phyloP scores from a whole-genome alignment of 1,284 basidiomycete genomes.

The Phlebopus sp. region DNA sequence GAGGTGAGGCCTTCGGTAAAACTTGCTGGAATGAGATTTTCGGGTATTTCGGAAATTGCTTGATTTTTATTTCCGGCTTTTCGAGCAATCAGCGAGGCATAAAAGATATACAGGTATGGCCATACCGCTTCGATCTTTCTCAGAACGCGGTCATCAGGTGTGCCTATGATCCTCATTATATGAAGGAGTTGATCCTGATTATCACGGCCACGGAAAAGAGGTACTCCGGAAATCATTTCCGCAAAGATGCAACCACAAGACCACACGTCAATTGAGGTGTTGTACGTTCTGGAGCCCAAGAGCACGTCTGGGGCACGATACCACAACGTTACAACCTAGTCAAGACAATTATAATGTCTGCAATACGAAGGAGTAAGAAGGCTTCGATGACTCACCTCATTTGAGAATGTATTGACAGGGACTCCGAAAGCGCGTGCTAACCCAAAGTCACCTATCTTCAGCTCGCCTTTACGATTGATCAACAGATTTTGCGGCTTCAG shows the following conservation, averaged over 20 bases:
- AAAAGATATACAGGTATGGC: conserved; percentile 2
- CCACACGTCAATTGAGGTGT: conserved; percentile 99
- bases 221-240: conserved; percentile 97
- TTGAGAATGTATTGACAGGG: conserved; percentile 94
- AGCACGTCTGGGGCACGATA: conserved; percentile 99
- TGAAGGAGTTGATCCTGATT: conserved; percentile 97
- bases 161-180: conserved; percentile 97
- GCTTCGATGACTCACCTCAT: conserved; percentile 61
- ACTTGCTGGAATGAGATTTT: conserved; percentile 89
- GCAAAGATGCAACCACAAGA: conserved; percentile 99
- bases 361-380: background rate
- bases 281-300: conserved; percentile 95
- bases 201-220: conserved; percentile 95
- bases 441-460: conserved; percentile 97
- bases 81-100: conserved; percentile 10
- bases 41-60: conserved; percentile 88
- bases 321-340: conserved; percentile 95
- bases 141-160: conserved; percentile 87
- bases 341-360: conserved; percentile 9
- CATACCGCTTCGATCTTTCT: conserved; percentile 92
- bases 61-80: conserved; percentile 88
- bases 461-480: conserved; percentile 95
- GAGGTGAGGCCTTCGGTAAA: conserved; percentile 88
- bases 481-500: conserved; percentile 97
- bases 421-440: conserved; percentile 94